phyloP scores from a whole-genome alignment of 495 filamentous ascomycete genomes.

The Penicillium atrosanguineum region DNA sequence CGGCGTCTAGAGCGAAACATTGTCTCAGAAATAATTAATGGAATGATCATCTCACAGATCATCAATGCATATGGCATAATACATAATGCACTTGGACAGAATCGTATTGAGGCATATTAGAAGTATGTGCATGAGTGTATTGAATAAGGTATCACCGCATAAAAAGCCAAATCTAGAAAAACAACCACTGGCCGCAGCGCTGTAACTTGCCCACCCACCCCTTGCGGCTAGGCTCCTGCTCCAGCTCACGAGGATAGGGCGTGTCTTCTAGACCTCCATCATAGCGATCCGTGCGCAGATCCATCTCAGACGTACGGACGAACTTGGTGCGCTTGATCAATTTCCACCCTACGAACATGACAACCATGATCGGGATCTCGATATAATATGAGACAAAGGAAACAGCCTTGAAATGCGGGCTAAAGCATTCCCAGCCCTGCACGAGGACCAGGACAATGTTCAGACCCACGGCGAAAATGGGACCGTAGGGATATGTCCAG shows the following conservation, averaged over 20 bases:
- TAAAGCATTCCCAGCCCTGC: conserved; percentile 60
- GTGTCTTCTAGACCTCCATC: conserved; percentile 14
- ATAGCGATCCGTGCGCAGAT: conserved; percentile 54
- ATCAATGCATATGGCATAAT: background rate
- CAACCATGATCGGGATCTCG: conserved; percentile 49
- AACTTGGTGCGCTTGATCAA: conserved; percentile 43
- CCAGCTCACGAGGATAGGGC: conserved; percentile 2
- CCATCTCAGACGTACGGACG: conserved; percentile 42
- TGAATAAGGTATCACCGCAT: background rate
- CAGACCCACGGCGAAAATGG: conserved; percentile 48
- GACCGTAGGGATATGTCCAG: conserved; percentile 59
- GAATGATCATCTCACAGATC: background rate
- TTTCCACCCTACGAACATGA: conserved; percentile 54
- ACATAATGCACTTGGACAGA: background rate
- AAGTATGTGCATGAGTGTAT: conserved; percentile 5
- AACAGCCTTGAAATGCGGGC: conserved; percentile 46
- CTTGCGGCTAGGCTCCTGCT: conserved; percentile 8
- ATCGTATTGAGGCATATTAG: background rate
- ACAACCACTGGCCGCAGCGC: conserved; percentile 35
- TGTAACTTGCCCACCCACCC: conserved; percentile 22
- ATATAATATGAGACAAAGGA: conserved; percentile 54
- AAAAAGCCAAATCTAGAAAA: conserved; percentile 19
- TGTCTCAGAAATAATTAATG: background rate
- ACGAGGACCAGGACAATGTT: conserved; percentile 57
- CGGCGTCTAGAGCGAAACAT: background rate